Base-by-base conservation (phyloP, 2,329 filamentous ascomycete species). In the Cladophialophora exuberans region DNA sequence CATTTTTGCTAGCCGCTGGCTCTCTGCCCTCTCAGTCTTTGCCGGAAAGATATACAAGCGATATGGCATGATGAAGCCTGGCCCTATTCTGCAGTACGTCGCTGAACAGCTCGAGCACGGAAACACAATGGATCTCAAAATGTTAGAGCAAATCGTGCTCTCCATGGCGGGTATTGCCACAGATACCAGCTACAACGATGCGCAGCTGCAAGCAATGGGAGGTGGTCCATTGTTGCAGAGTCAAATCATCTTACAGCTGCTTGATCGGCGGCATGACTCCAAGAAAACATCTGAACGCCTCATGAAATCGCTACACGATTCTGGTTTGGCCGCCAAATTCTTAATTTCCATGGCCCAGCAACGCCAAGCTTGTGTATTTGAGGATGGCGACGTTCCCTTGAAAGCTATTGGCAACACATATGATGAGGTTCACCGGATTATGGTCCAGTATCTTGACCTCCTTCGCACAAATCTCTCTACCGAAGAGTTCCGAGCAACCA, bases 111-210 rank as follows among this genome's bases (percentile, higher is more conserved):
- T 99, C 4, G 82, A 85, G 45, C 82, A 81, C 45, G 88, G 92
- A 60, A 95, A 96, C 64, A 88, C 91, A 0, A 95, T 89, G 7
- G 92, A 97, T 69, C 79, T 99, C 28, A 90, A 96, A 60, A 89
- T 99, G 57, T 76, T 99, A 36, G 89, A 94, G 67, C 90, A 97
- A 67, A 82, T 99, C 57, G 88, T 97, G 47, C 85, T 85, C 30
- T 89, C 89, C 2, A 97, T 99, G 94, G 90, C 90, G 15, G 95
- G 95, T 41, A 92, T 99, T 56, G 86, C 93, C 10, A 86, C 92
- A 3, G 87, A 93, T 57, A 83, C 86, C 48, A 90, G 92, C 66
- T 93, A 96, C 66, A 97, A 90, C 25, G 93, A 99, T 63, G 78
- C 86, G 15, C 92, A 97, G 72, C 82, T 96, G 23, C 78, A 89